These are phyloP conservation scores for Sclerotinia nivalis DNA, from an alignment of 2,329 filamentous ascomycete species.

Conservation along the genomic window DNA sequence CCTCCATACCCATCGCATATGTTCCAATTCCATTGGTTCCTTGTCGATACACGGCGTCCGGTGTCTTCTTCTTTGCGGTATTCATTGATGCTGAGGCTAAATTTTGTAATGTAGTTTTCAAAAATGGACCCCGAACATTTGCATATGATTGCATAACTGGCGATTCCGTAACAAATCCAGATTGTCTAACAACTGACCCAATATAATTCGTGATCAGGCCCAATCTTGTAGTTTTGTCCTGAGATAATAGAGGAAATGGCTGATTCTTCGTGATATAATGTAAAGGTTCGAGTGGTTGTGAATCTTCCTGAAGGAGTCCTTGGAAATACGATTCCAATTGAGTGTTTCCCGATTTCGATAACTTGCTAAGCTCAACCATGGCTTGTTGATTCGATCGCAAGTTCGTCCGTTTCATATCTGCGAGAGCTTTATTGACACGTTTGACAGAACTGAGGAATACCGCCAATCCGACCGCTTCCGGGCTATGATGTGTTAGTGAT, in stretches of 20 bases:
- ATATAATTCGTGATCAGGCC: slow-evolving; percentile 79
- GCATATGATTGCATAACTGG: slow-evolving; percentile 81
- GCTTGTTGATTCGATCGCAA: slow-evolving; percentile 89
- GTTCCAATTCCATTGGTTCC: slow-evolving; percentile 90
- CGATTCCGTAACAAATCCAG: slow-evolving; percentile 56
- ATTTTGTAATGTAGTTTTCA: slow-evolving; percentile 80
- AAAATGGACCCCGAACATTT: slow-evolving; percentile 81
- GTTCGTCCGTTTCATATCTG: slow-evolving; percentile 86
- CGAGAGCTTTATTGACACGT: slow-evolving; percentile 80
- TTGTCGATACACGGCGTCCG: slow-evolving; percentile 80
- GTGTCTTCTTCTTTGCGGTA: slow-evolving; percentile 74
- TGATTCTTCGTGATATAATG: slow-evolving; percentile 89
- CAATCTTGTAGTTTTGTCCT: slow-evolving; percentile 73
- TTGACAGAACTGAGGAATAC: slow-evolving; percentile 90
- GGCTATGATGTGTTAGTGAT: slow-evolving; percentile 48
- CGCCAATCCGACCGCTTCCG: slow-evolving; percentile 75
- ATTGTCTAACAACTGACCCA: slow-evolving; percentile 57
- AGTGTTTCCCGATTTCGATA: slow-evolving; percentile 76
- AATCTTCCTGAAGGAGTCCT: slow-evolving; percentile 74
- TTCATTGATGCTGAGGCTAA: slow-evolving; percentile 83
- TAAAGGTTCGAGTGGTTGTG: slow-evolving; percentile 79
- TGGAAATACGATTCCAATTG: slow-evolving; percentile 86
- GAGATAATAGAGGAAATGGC: slow-evolving; percentile 77
- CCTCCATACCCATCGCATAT: slow-evolving; percentile 85
- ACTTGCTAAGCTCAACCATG: slow-evolving; percentile 72